These are phyloP conservation scores for Monosporascus sp. DNA, from an alignment of 2,329 filamentous ascomycete genomes.

Conservation along the genomic window DNA sequence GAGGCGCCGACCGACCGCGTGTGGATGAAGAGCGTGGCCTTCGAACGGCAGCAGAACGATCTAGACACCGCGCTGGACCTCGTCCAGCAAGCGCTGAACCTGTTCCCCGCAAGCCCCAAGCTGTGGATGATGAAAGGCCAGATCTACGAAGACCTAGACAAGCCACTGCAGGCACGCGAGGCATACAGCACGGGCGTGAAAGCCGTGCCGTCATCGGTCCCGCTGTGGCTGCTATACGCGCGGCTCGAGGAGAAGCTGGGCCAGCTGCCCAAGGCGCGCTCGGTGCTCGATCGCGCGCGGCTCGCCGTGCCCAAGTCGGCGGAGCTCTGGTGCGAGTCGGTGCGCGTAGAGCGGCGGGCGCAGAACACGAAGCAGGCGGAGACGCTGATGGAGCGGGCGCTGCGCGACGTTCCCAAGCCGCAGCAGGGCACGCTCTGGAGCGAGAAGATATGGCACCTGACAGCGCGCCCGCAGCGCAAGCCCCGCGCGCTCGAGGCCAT, in stretches of 20 bases:
- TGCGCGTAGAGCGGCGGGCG: slow-evolving; percentile 84
- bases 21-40: slow-evolving; percentile 93
- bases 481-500: slow-evolving; percentile 88
- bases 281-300: slow-evolving; percentile 85
- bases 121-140: slow-evolving; percentile 99
- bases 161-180: slow-evolving; percentile 79
- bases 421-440: slow-evolving; percentile 79
- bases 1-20: slow-evolving; percentile 93
- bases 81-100: slow-evolving; percentile 76
- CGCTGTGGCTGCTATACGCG: slow-evolving; percentile 84
- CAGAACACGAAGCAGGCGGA: slow-evolving; percentile 81
- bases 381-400: slow-evolving; percentile 85
- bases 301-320: slow-evolving; percentile 81
- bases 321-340: slow-evolving; percentile 87
- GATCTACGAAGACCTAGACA: slow-evolving; percentile 81
- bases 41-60: slow-evolving; percentile 80
- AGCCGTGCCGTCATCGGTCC: slow-evolving; percentile 75
- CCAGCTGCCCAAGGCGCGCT: slow-evolving; percentile 84
- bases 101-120: slow-evolving; percentile 81
- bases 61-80: slow-evolving; percentile 79
- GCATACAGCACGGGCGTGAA: slow-evolving; percentile 86
- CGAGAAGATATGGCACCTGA: slow-evolving; percentile 93
- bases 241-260: slow-evolving; percentile 83
- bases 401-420: slow-evolving; percentile 77
- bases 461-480: slow-evolving; percentile 86